These are phyloP conservation scores for Takashimella tepidaria DNA, from an alignment of 1,284 basidiomycete genomes.

Conservation along the genomic window DNA sequence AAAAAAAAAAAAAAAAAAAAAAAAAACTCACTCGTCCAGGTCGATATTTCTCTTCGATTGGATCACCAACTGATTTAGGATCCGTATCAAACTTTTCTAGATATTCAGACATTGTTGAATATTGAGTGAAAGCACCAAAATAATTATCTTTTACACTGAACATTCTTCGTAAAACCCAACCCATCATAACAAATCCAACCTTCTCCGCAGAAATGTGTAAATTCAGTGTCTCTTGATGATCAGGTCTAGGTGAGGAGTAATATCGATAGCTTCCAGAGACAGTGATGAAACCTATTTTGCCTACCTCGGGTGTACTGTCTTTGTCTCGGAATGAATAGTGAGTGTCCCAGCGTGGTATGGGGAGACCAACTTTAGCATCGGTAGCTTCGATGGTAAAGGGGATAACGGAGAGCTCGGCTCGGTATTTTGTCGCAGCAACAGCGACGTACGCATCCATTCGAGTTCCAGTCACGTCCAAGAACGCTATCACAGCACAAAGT, in stretches of 20 bases:
- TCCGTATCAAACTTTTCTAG: conserved; percentile 61
- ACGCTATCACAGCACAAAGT: too few species aligned
- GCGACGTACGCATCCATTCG: conserved; percentile 54
- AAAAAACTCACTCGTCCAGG: conserved; percentile 64
- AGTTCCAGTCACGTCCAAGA: conserved; percentile 63
- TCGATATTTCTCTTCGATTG: conserved; percentile 69
- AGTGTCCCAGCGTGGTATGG: conserved; percentile 82
- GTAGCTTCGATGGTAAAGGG: conserved; percentile 63
- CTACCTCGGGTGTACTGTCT: conserved; percentile 52
- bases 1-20: too few species aligned
- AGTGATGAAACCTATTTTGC: conserved; percentile 56
- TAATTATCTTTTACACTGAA: conserved; percentile 88
- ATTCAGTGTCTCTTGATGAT: conserved; percentile 71
- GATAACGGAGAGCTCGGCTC: conserved; percentile 64
- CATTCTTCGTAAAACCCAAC: conserved; percentile 80
- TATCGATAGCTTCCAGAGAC: conserved; percentile 71
- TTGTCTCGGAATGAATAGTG: conserved; percentile 60
- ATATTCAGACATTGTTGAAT: conserved; percentile 78
- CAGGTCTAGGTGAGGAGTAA: conserved; percentile 60
- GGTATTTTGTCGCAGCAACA: conserved; percentile 67
- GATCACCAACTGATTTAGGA: conserved; percentile 64
- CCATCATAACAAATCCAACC: conserved; percentile 65
- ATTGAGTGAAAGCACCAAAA: conserved; percentile 85
- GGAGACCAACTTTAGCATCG: conserved; percentile 57
- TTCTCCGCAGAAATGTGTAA: conserved; percentile 53